phyloP scores from a whole-genome alignment of 257 asterid species.

The Solanum tacnaense region DNA sequence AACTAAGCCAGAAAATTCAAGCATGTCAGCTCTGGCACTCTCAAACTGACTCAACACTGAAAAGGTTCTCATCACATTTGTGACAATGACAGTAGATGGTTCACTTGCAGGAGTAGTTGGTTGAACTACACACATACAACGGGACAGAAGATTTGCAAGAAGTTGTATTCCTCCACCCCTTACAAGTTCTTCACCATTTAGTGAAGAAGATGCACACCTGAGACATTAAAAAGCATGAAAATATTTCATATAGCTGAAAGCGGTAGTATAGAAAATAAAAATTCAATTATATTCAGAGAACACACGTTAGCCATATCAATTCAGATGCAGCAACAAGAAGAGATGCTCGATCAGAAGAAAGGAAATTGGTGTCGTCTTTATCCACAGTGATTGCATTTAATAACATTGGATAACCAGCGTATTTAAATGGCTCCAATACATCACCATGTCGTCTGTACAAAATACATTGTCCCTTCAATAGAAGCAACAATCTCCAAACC shows the following conservation, averaged over 20 bases:
- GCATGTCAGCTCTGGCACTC: constrained; percentile 84
- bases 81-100: constrained; percentile 68
- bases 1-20: constrained; percentile 66
- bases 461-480: constrained; percentile 93
- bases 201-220: constrained; percentile 90
- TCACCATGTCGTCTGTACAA: constrained; percentile 78
- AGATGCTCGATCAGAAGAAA: constrained; percentile 85
- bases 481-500: constrained; percentile 81
- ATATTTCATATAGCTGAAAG: neutral
- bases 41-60: constrained; percentile 88
- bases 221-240: neutral
- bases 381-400: constrained; percentile 89
- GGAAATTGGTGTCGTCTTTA: constrained; percentile 77
- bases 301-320: constrained; percentile 96
- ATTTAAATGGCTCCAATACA: constrained; percentile 85
- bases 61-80: constrained; percentile 74
- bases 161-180: constrained; percentile 95
- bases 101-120: constrained; percentile 81
- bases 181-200: constrained; percentile 98
- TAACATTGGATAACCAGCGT: constrained; percentile 98
- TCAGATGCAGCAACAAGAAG: constrained; percentile 91
- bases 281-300: constrained; percentile 3
- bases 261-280: neutral
- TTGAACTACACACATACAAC: constrained; percentile 95
- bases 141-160: constrained; percentile 78